Conservation (phyloP, 148 eudicot species). For the Simmondsia chinensis region DNA sequence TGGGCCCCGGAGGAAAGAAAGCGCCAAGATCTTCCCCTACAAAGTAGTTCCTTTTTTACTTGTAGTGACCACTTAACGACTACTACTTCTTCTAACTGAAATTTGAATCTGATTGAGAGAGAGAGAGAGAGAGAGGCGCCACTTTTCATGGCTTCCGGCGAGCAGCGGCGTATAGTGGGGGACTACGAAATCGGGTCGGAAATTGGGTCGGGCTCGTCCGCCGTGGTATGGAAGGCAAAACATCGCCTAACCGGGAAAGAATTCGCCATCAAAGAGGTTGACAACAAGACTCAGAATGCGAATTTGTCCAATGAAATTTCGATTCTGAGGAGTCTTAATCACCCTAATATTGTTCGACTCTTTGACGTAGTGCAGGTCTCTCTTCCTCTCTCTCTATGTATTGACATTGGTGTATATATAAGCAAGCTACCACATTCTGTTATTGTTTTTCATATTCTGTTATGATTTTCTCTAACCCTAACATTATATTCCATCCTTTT, state of each 20-base stretch:
- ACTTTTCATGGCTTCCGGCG: too few species aligned
- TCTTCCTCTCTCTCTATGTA: neutral
- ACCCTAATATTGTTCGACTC: constrained; percentile 45
- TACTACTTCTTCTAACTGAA: too few species aligned
- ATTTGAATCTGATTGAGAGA: too few species aligned
- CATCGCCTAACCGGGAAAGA: constrained; percentile 29
- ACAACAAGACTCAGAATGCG: constrained; percentile 36
- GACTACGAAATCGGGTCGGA: constrained; percentile 34
- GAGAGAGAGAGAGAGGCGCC: too few species aligned
- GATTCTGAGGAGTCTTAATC: constrained; percentile 30
- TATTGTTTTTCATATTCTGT: too few species aligned
- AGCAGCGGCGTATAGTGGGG: constrained; percentile 37
- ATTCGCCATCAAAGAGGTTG: constrained; percentile 49
- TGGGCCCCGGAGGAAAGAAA: too few species aligned
- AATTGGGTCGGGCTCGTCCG: constrained; percentile 53
- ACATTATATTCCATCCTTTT: too few species aligned
- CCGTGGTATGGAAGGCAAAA: constrained; percentile 41
- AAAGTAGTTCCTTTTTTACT: too few species aligned
- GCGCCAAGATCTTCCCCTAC: too few species aligned
- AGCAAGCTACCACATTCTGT: too few species aligned
- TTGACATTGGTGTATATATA: neutral
- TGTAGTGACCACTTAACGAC: too few species aligned
- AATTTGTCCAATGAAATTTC: constrained; percentile 44
- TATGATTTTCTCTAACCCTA: too few species aligned
- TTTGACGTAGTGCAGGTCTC: constrained; percentile 39